Conservation (phyloP, 225 moss, liverwort and hornwort species). For the Pseudisothecium myosuroides region DNA sequence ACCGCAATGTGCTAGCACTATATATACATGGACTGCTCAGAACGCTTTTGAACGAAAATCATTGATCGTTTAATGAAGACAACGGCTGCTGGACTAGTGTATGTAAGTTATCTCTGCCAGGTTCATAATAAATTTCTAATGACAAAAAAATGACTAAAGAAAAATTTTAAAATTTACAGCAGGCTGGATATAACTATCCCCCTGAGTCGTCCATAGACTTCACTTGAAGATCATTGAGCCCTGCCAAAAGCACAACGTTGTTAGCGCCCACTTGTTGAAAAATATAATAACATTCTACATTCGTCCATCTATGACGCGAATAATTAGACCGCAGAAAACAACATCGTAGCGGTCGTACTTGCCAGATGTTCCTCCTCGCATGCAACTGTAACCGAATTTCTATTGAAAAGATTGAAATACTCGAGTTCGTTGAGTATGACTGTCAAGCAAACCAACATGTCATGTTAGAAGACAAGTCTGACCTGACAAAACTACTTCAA, state of each 20-base stretch:
- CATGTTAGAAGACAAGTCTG: background rate
- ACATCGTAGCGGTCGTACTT: background rate
- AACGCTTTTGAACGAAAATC: background rate
- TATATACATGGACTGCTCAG: background rate
- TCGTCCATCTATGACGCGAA: background rate
- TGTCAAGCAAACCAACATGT: background rate
- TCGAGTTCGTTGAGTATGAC: background rate
- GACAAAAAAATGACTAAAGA: background rate
- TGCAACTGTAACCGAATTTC: background rate
- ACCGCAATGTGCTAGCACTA: background rate
- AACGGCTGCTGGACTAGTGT: background rate
- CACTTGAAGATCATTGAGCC: slow-evolving; percentile 30
- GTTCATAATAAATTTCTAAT: slow-evolving; percentile 3
- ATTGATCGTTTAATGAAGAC: background rate
- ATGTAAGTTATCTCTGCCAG: background rate
- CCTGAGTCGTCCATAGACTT: slow-evolving; percentile 29
- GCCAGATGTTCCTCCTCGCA: background rate
- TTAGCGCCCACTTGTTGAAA: background rate
- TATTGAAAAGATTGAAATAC: background rate
- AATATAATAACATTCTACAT: background rate
- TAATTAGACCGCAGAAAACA: background rate
- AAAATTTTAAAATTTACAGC: slow-evolving; percentile 2
- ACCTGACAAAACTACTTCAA: slow-evolving; percentile 75
- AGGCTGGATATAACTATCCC: background rate
- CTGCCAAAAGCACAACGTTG: slow-evolving; percentile 13